Evolutionary conservation across 371 early-diverging fungal species (phyloP), one percentile per base, ranked within the genome.

Genomic region (Mucor plumbeus): DNA sequence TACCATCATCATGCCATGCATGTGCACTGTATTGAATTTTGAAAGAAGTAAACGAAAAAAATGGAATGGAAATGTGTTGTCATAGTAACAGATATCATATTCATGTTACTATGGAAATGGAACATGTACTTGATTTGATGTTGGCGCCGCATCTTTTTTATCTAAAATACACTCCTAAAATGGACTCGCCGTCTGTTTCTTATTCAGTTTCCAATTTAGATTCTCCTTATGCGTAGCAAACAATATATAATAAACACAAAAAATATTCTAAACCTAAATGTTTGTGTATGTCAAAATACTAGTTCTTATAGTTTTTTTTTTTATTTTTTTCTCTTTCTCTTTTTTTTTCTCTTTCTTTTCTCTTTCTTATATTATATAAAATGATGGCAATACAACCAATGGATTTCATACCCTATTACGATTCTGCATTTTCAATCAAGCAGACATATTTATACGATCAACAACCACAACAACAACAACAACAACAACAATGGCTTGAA

Each of bases 201-300:
- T 47, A 50, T 50, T 50, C 50, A 11, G 13, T 50, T 50, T 50
- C 50, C 50, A 50, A 50, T 50, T 62, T 64, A 40, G 53, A 63
- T 53, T 64, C 43, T 64, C 61, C 61, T 64, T 64, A 64, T 64
- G 64, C 64, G 55, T 57, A 64, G 56, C 33, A 36, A 43, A 36
- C 35, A 48, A 9, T 17, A 50, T 50, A 21, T 26, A 26, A 26
- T 26, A 26, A 26, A 26, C 26, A 50, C 17, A 50, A 38, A 9
- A 9, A 9, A 50, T 50, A 50, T 26, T 50, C 50, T 50, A 50
- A 50, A 50, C 50, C 50, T 50, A 26, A 50, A 50, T 50, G 50
- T 50, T 50, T 50, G 50, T 50, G 50, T 50, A 56, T 59, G 65
- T 65, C 59, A 65, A 59, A 65, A 35, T 31, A n/a, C 50, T 21